These are phyloP conservation scores for Colletotrichum euphorbiae DNA, from an alignment of 2,329 filamentous ascomycete species.

Conservation along the genomic window DNA sequence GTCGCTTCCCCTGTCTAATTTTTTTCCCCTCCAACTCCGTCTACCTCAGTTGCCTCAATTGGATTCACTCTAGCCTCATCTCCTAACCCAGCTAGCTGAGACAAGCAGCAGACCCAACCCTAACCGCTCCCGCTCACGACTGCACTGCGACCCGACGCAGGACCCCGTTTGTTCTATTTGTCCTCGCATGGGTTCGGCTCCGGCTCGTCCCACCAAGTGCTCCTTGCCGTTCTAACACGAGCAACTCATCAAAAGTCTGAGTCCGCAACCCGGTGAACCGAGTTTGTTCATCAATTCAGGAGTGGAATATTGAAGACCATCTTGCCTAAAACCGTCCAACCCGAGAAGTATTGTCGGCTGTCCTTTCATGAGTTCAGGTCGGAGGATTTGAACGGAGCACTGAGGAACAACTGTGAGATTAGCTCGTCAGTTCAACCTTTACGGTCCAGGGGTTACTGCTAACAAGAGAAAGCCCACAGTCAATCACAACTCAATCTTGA, in stretches of 20 bases:
- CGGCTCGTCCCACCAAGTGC: conserved; percentile 10
- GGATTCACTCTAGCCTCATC: conserved; percentile 13
- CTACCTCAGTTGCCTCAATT: neutral
- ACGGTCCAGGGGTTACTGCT: too few species aligned
- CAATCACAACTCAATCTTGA: too few species aligned
- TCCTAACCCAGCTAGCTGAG: neutral
- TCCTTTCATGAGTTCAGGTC: neutral
- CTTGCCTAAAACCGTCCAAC: neutral
- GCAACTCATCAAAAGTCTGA: conserved; percentile 26
- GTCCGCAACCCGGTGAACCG: conserved; percentile 11
- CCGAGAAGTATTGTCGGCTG: neutral
- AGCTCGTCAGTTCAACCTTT: neutral
- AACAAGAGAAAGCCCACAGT: too few species aligned
- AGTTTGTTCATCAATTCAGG: neutral
- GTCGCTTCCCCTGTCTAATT: neutral
- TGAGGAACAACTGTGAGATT: neutral
- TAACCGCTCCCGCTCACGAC: conserved; percentile 1
- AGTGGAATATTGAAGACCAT: neutral
- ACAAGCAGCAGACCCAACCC: neutral
- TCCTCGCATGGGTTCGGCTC: conserved; percentile 15
- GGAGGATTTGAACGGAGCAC: too few species aligned
- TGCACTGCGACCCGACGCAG: conserved; percentile 18
- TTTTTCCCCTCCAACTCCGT: neutral
- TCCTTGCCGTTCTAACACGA: conserved; percentile 28
- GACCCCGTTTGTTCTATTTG: conserved; percentile 33